phyloP scores from a whole-genome alignment of 345 rosid genomes.

The Cardiospermum halicacabum region DNA sequence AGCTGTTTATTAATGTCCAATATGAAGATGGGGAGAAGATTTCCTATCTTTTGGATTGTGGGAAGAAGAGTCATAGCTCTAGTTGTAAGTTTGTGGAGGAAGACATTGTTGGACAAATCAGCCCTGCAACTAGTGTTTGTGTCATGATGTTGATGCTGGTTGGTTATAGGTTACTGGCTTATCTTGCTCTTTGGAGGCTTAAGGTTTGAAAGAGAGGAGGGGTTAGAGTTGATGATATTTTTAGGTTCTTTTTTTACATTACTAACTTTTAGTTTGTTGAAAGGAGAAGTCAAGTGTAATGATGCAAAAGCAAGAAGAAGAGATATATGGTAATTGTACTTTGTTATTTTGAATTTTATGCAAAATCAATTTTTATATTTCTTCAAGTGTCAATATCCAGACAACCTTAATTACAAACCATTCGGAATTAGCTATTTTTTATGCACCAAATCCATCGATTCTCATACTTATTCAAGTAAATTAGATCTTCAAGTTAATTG shows the following conservation, averaged over 20 bases:
- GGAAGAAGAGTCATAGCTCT: conserved; percentile 6
- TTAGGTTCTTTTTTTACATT: too few relatives aligned
- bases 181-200: conserved; percentile 67
- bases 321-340: background rate
- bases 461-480: too few relatives aligned
- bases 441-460: too few relatives aligned
- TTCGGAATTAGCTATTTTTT: too few relatives aligned
- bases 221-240: too few relatives aligned
- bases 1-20: conserved; percentile 58
- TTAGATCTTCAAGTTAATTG: too few relatives aligned
- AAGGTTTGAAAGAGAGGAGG: conserved; percentile 22
- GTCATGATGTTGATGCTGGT: conserved; percentile 61
- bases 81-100: conserved; percentile 62
- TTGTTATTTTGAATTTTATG: background rate
- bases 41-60: conserved; percentile 45
- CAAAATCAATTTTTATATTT: background rate
- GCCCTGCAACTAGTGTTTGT: conserved; percentile 37
- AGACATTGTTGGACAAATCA: conserved; percentile 62
- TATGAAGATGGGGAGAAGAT: conserved; percentile 52
- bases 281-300: background rate
- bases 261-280: background rate
- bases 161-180: conserved; percentile 79
- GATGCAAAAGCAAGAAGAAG: background rate
- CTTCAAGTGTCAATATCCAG: too few relatives aligned
- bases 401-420: too few relatives aligned